These are phyloP conservation scores for Dactylellina sp. DNA, from an alignment of 2,329 filamentous ascomycete species.

Conservation along the genomic window DNA sequence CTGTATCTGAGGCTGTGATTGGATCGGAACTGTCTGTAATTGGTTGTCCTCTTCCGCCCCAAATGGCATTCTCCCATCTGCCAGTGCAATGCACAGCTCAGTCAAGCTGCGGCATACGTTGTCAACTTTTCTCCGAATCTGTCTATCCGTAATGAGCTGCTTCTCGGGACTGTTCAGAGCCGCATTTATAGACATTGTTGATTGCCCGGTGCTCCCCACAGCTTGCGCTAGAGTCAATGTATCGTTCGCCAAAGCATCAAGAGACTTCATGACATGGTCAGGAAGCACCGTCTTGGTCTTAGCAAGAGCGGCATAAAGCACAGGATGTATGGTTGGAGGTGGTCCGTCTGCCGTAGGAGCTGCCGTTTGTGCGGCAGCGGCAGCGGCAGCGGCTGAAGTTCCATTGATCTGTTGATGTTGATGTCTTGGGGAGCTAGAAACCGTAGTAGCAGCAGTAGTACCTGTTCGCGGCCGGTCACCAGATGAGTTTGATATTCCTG, in stretches of 20 bases:
- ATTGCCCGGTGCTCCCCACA: conserved; percentile 77
- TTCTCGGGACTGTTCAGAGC: conserved; percentile 62
- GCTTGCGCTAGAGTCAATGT: conserved; percentile 82
- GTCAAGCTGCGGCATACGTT: conserved; percentile 92
- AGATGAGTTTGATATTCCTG: conserved; percentile 73
- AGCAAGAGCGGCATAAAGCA: conserved; percentile 81
- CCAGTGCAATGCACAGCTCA: conserved; percentile 87
- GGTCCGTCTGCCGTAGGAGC: conserved; percentile 66
- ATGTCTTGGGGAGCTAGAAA: conserved; percentile 88
- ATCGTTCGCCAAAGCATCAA: conserved; percentile 85
- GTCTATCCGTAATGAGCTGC: conserved; percentile 76
- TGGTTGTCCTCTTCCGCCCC: conserved; percentile 43
- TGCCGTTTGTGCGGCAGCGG: conserved; percentile 64
- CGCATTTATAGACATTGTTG: conserved; percentile 66
- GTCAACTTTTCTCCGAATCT: conserved; percentile 89
- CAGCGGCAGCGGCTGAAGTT: neutral
- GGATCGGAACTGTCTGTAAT: conserved; percentile 29
- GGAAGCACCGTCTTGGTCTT: conserved; percentile 80
- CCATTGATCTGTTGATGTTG: conserved; percentile 63
- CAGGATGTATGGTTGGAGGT: conserved; percentile 75
- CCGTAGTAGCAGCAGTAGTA: conserved; percentile 87
- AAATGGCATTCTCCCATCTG: conserved; percentile 68
- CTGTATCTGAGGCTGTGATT: conserved; percentile 26
- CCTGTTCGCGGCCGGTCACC: conserved; percentile 89
- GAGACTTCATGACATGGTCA: conserved; percentile 78